These are phyloP conservation scores for Scheffersomyces insectosa DNA, from an alignment of 1,139 yeast genomes.

Conservation along the genomic window DNA sequence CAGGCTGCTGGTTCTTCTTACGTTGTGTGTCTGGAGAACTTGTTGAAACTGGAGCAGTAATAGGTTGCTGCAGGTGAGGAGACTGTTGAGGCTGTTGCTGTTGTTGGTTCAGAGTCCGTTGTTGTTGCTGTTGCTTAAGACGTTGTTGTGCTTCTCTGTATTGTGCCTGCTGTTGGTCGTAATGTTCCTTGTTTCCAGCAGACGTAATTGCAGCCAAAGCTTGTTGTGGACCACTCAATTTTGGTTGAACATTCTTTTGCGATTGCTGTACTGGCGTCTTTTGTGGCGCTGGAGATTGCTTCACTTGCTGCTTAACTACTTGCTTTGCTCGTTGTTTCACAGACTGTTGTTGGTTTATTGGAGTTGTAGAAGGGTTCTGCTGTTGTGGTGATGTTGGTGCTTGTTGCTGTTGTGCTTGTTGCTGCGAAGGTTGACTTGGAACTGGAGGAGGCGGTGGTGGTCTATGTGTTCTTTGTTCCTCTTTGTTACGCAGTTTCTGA, in stretches of 20 bases:
- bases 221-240: slow-evolving; percentile 15
- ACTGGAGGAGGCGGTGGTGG: slow-evolving; percentile 30
- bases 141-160: slow-evolving; percentile 10
- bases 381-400: slow-evolving; percentile 2
- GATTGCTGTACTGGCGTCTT: slow-evolving; percentile 20
- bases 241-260: slow-evolving; percentile 4
- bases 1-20: slow-evolving; percentile 35
- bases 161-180: slow-evolving; percentile 12
- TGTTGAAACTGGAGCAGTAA: background rate
- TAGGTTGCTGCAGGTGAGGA: slow-evolving; percentile 2
- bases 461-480: slow-evolving; percentile 32
- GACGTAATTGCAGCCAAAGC: slow-evolving; percentile 14
- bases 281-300: slow-evolving; percentile 36
- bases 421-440: background rate
- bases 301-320: slow-evolving; percentile 15
- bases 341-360: background rate
- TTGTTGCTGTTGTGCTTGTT: slow-evolving; percentile 15
- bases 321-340: slow-evolving; percentile 7
- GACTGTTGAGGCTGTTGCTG: slow-evolving; percentile 4
- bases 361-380: too few relatives aligned
- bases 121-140: slow-evolving; percentile 8
- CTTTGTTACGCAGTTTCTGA: slow-evolving; percentile 23
- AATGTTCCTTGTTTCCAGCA: slow-evolving; percentile 12
- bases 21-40: slow-evolving; percentile 7
- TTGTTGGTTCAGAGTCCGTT: background rate